Conservation (phyloP, 345 rosid genomes). For the Acer saccharum region DNA sequence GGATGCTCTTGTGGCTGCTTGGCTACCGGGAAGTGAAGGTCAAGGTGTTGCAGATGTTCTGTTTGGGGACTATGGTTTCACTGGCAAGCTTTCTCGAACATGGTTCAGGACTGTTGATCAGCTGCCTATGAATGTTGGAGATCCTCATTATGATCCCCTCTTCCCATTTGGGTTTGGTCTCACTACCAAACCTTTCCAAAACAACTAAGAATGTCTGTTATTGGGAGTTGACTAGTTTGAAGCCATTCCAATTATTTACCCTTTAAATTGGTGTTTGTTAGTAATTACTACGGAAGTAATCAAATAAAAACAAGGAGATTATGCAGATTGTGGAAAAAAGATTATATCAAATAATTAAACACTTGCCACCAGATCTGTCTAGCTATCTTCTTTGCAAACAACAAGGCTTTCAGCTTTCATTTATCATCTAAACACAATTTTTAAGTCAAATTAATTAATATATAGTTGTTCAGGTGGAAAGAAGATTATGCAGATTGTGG, state of each 20-base stretch:
- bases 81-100: constrained; percentile 54
- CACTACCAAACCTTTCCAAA: constrained; percentile 21
- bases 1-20: constrained; percentile 51
- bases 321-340: no score
- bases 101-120: constrained; percentile 80
- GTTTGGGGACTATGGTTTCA: constrained; percentile 53
- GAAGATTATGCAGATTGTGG: no score
- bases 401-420: no score
- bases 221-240: neutral
- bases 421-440: no score
- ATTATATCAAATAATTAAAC: no score
- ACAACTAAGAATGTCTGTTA: neutral
- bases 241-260: neutral
- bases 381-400: no score
- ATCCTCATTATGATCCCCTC: constrained; percentile 58
- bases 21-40: constrained; percentile 61
- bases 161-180: constrained; percentile 73
- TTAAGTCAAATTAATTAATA: no score
- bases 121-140: constrained; percentile 70
- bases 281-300: no score
- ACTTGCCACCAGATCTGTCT: no score
- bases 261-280: neutral
- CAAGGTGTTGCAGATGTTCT: constrained; percentile 56
- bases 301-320: neutral
- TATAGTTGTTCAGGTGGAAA: no score